Evolutionary conservation across 163 green algal genomes (phyloP).

Genomic region (Prototheca wickerhamii): DNA sequence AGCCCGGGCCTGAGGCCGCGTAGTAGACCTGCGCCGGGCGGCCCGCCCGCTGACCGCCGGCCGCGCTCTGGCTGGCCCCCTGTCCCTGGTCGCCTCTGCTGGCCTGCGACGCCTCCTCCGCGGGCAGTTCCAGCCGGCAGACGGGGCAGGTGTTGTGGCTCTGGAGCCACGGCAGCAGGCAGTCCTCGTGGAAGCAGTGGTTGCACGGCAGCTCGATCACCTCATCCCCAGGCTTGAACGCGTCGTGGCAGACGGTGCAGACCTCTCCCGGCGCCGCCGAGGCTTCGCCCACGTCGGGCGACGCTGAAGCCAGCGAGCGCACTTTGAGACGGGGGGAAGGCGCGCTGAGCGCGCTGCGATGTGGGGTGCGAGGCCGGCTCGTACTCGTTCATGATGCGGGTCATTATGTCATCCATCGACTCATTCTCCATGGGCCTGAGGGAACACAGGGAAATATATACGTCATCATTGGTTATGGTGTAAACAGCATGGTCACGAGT

Average conservation of each 20-base stretch:
- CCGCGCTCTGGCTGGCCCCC: background rate
- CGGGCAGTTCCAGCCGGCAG: slow-evolving; percentile 40
- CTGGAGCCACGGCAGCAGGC: slow-evolving; percentile 62
- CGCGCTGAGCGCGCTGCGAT: slow-evolving; percentile 4
- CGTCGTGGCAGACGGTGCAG: slow-evolving; percentile 70
- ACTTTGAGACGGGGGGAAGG: slow-evolving; percentile 19
- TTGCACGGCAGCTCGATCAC: slow-evolving; percentile 69
- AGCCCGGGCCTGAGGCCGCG: too few species aligned
- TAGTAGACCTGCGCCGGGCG: background rate
- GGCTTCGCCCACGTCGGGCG: slow-evolving; percentile 14
- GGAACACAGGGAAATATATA: background rate
- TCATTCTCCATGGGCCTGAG: background rate
- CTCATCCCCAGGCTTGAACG: slow-evolving; percentile 33
- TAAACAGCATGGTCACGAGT: background rate
- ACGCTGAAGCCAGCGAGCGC: slow-evolving; percentile 4
- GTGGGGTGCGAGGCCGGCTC: slow-evolving; percentile 13
- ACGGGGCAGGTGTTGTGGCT: slow-evolving; percentile 65
- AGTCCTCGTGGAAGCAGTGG: slow-evolving; percentile 71
- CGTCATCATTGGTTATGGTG: background rate
- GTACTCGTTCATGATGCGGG: slow-evolving; percentile 24
- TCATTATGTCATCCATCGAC: slow-evolving; percentile 17
- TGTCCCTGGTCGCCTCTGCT: background rate
- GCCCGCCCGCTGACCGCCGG: background rate
- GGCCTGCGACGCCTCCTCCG: slow-evolving; percentile 7
- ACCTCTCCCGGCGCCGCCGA: slow-evolving; percentile 35